phyloP scores from a whole-genome alignment of 768 basidiomycete genomes.

The Calocera cornea region DNA sequence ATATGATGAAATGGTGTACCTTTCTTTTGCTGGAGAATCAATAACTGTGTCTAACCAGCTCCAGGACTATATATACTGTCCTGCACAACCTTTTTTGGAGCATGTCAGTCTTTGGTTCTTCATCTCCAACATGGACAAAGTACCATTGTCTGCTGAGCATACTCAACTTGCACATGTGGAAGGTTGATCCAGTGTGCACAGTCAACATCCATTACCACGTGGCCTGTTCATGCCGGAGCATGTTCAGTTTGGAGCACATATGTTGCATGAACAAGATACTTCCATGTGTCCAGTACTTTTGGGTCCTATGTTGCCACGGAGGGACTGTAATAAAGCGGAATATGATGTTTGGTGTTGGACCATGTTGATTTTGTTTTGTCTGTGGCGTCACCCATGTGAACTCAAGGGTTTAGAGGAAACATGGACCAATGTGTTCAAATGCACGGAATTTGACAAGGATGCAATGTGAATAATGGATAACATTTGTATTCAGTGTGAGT shows the following conservation, averaged over 20 bases:
- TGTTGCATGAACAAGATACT: conserved; percentile 7
- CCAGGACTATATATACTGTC: conserved; percentile 21
- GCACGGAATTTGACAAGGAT: not conserved
- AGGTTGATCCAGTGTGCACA: not conserved
- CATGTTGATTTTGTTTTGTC: conserved; percentile 35
- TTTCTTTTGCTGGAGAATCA: not conserved
- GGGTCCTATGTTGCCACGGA: conserved; percentile 25
- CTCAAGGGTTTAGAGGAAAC: conserved; percentile 14
- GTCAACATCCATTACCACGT: not conserved
- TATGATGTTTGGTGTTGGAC: conserved; percentile 22
- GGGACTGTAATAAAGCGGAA: conserved; percentile 15
- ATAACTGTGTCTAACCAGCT: conserved; percentile 15
- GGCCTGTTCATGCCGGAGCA: conserved; percentile 13
- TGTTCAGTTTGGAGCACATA: conserved; percentile 17
- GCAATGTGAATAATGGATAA: conserved; percentile 24
- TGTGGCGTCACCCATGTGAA: conserved; percentile 25
- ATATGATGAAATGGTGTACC: not conserved
- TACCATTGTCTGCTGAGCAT: not conserved
- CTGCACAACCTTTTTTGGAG: conserved; percentile 5
- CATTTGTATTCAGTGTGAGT: conserved; percentile 33
- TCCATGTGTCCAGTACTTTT: conserved; percentile 25
- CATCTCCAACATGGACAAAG: conserved; percentile 17
- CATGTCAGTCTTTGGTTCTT: conserved; percentile 24
- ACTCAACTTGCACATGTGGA: not conserved
- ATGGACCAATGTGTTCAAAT: conserved; percentile 25